Evolutionary conservation across 2,329 filamentous ascomycete genomes (phyloP).

Genomic region (Aspergillus ustus): DNA sequence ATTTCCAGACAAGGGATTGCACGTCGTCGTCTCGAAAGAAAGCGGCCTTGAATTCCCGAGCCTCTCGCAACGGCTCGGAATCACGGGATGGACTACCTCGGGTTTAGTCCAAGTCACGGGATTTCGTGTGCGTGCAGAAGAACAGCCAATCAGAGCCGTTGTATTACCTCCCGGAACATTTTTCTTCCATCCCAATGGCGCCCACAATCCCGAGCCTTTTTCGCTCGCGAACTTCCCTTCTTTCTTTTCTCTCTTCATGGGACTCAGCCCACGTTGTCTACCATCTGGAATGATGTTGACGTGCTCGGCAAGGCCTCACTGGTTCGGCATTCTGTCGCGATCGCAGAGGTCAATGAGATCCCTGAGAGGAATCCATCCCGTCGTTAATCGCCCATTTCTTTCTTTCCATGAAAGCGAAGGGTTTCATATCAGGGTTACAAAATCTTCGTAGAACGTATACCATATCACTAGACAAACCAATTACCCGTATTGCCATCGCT

Average conservation of each 20-base stretch:
- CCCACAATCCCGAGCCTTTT: slow-evolving; percentile 27
- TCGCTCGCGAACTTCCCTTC: slow-evolving; percentile 12
- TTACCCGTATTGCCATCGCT: not conserved
- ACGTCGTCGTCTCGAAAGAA: slow-evolving; percentile 27
- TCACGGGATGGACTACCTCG: slow-evolving; percentile 47
- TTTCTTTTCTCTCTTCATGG: slow-evolving; percentile 33
- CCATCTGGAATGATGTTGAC: slow-evolving; percentile 45
- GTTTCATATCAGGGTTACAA: slow-evolving; percentile 58
- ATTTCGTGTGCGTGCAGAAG: slow-evolving; percentile 19
- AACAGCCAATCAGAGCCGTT: slow-evolving; percentile 38
- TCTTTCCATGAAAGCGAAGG: slow-evolving; percentile 51
- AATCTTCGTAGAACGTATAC: not conserved
- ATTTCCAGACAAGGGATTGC: slow-evolving; percentile 16
- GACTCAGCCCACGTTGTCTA: slow-evolving; percentile 47
- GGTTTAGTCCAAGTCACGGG: slow-evolving; percentile 42
- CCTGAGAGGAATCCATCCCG: slow-evolving; percentile 47
- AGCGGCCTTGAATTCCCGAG: slow-evolving; percentile 27
- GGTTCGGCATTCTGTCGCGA: slow-evolving; percentile 53
- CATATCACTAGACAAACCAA: not conserved
- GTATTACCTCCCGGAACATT: slow-evolving; percentile 45
- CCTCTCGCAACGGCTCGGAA: slow-evolving; percentile 41
- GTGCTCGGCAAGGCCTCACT: slow-evolving; percentile 45
- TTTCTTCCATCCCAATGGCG: slow-evolving; percentile 35
- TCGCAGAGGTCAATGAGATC: slow-evolving; percentile 43
- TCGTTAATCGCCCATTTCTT: slow-evolving; percentile 56